phyloP scores from a whole-genome alignment of 768 basidiomycete species.

The Lactifluus hygrophoroides region DNA sequence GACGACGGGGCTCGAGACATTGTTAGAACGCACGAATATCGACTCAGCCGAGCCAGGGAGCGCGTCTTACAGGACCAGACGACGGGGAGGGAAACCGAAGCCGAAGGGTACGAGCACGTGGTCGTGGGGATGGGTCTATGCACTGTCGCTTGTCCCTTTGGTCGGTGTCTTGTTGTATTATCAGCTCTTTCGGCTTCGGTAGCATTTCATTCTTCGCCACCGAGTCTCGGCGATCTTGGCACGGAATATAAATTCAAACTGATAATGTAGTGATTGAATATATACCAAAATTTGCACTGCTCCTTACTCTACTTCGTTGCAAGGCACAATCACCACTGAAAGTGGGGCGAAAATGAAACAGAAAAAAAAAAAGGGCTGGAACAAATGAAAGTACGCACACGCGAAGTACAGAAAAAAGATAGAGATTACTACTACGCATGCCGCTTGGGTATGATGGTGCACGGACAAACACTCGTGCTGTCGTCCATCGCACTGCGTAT shows the following conservation, averaged over 20 bases:
- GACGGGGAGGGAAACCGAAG: background rate
- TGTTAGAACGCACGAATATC: conserved; percentile 17
- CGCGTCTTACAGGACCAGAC: background rate
- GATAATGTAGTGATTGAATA: background rate
- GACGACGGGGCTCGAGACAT: conserved; percentile 17
- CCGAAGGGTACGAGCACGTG: background rate
- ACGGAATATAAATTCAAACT: no score
- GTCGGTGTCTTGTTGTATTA: conserved; percentile 6
- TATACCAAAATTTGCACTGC: background rate
- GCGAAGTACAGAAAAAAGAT: background rate
- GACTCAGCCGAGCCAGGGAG: background rate
- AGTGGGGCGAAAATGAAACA: background rate
- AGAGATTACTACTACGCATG: conserved; percentile 7
- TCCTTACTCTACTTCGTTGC: background rate
- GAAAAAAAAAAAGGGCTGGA: background rate
- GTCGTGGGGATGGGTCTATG: conserved; percentile 12
- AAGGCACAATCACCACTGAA: background rate
- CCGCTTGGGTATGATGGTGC: conserved; percentile 4
- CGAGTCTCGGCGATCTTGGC: background rate
- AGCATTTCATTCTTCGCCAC: no score
- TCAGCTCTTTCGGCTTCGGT: background rate
- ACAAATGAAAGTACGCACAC: conserved; percentile 4
- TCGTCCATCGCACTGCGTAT: background rate
- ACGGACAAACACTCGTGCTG: background rate
- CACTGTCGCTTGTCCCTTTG: conserved; percentile 7